Evolutionary conservation across 1,284 basidiomycete species (phyloP), one percentile per base, ranked within the genome.

Genomic region (Tylopilus orsonianus): DNA sequence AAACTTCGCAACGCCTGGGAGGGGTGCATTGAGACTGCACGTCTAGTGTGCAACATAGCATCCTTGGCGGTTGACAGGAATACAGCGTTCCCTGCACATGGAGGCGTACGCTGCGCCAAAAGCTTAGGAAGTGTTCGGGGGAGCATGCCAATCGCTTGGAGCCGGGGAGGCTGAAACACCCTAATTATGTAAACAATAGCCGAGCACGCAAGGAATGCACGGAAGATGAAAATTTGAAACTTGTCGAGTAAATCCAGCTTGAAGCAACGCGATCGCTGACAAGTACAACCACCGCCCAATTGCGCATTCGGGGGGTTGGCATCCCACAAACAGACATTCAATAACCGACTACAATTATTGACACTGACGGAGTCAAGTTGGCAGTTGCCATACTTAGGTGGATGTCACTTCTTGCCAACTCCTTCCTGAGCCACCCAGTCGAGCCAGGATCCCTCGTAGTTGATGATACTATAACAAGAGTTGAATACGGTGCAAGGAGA

Each of bases 391-490:
- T n/a, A 18, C 30, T 63, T 33, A 60, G 26, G 48, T 16, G 16
- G 36, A 46, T 30, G 43, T 30, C 29, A 36, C 41, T 39, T 36
- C 41, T 52, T 58, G 18, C 49, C 47, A 29, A 38, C 62, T 34
- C 72, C 78, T 57, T 86, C 83, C 59, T 78, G 83, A 58, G 83
- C 77, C 4, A 81, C 78, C 95, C 95, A 98, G 61, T 97, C 93
- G 53, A 95, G 68, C 90, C 92, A 97, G 14, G 90, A 93, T 16
- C 95, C 95, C 54, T 80, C 80, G 67, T 97, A 98, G 68, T 97
- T 97, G 53, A 85, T 67, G 34, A 90, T 69, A 51, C 90, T 93
- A 32, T 16, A 35, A 30, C 38, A 38, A 36, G 12, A 16, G 14
- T 39, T 36, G 33, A 27, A 41, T 5, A 53, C 39, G 16, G 49